Conservation (phyloP, 208 protist species). For the Leishmania martiniquensis region DNA sequence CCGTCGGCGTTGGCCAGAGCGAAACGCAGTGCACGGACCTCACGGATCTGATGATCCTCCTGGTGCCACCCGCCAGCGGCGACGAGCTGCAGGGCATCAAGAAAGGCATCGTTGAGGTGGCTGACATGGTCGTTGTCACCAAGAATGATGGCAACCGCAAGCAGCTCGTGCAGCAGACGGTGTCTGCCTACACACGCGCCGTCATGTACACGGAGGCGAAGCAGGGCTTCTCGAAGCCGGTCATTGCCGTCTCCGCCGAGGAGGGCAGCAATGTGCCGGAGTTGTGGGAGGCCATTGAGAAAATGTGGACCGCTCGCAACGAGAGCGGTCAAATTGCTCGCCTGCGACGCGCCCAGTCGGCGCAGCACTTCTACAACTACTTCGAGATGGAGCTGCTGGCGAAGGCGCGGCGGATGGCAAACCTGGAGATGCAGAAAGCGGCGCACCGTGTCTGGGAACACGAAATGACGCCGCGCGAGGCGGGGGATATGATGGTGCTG, state of each 20-base stretch:
- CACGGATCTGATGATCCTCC: slow-evolving; percentile 92
- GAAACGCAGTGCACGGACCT: slow-evolving; percentile 88
- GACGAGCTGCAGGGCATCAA: slow-evolving; percentile 96
- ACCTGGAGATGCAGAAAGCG: slow-evolving; percentile 30
- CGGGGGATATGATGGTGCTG: slow-evolving; percentile 40
- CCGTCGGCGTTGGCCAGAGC: slow-evolving; percentile 95
- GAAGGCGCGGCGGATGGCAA: slow-evolving; percentile 42
- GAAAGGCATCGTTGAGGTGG: slow-evolving; percentile 94
- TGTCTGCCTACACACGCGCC: slow-evolving; percentile 48
- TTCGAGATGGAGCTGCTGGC: slow-evolving; percentile 54
- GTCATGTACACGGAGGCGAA: slow-evolving; percentile 57
- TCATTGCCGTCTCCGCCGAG: slow-evolving; percentile 49
- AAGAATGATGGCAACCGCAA: slow-evolving; percentile 90
- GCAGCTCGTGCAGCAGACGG: slow-evolving; percentile 48
- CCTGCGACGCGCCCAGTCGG: slow-evolving; percentile 38
- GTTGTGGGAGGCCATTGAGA: slow-evolving; percentile 43
- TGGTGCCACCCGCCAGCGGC: slow-evolving; percentile 92
- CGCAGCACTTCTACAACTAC: slow-evolving; percentile 60
- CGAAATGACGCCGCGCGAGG: slow-evolving; percentile 44
- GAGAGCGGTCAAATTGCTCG: slow-evolving; percentile 39
- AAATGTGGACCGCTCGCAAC: slow-evolving; percentile 39
- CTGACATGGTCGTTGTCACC: slow-evolving; percentile 94
- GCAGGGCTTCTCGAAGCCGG: slow-evolving; percentile 52
- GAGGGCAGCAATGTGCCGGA: slow-evolving; percentile 36
- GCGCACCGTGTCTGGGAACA: slow-evolving; percentile 38